These are phyloP conservation scores for Wickerhamomyces subpelliculosus DNA, from an alignment of 805 yeast species.

Conservation along the genomic window DNA sequence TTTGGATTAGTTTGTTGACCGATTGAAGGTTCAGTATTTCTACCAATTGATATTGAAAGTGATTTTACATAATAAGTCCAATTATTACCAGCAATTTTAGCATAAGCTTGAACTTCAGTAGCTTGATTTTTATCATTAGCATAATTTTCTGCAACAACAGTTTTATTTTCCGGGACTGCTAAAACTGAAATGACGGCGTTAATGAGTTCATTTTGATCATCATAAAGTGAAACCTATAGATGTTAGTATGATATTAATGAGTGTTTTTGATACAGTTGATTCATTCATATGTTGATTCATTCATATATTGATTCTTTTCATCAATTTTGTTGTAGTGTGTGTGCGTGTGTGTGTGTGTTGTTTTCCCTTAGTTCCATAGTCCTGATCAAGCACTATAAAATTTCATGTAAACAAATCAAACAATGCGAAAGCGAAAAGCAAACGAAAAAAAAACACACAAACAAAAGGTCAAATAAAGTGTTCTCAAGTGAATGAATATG, in stretches of 20 bases:
- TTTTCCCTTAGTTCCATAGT: neutral
- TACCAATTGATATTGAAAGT: conserved; percentile 73
- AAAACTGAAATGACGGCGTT: conserved; percentile 70
- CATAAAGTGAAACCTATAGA: conserved; percentile 30
- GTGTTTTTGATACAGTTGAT: neutral
- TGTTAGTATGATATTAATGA: conserved; percentile 7
- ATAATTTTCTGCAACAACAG: conserved; percentile 65
- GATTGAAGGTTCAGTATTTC: conserved; percentile 47
- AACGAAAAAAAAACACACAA: neutral
- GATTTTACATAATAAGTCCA: conserved; percentile 94
- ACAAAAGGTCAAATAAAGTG: neutral
- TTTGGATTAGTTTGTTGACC: conserved; percentile 5
- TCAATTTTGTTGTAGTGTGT: neutral
- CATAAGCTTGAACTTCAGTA: conserved; percentile 92
- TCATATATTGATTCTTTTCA: neutral
- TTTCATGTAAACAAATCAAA: too few species aligned
- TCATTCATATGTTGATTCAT: neutral
- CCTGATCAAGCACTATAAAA: too few species aligned
- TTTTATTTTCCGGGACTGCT: conserved; percentile 63
- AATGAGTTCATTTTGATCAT: conserved; percentile 57
- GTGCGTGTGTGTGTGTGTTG: too few species aligned
- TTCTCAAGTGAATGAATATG: neutral
- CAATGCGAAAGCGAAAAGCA: too few species aligned
- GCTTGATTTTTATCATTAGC: conserved; percentile 64
- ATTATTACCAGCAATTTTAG: conserved; percentile 84